phyloP scores from a whole-genome alignment of 2,329 filamentous ascomycete species.

The Aspergillus sp. region DNA sequence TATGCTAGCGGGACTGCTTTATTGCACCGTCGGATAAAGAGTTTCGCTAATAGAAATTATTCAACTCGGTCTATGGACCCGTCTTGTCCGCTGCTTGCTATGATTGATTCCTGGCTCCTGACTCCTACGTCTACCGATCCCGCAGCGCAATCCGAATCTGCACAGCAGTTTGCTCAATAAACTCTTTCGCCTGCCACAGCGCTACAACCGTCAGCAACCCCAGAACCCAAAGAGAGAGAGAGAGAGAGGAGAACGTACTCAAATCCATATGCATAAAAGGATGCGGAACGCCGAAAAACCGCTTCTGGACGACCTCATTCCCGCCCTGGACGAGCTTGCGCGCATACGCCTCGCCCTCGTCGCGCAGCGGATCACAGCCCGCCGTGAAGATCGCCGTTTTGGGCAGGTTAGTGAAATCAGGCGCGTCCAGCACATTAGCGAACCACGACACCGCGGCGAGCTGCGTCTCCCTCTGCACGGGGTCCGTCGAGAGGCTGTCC shows the following conservation, averaged over 20 bases:
- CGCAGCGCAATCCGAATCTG: slow-evolving; percentile 11
- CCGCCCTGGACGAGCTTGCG: slow-evolving; percentile 35
- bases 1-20: too few species aligned
- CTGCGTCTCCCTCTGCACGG: slow-evolving; percentile 9
- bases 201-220: slow-evolving; percentile 5
- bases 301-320: slow-evolving; percentile 37
- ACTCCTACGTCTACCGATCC: slow-evolving; percentile 4
- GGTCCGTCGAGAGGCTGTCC: slow-evolving; percentile 15
- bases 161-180: slow-evolving; percentile 17
- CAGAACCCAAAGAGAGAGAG: too few species aligned
- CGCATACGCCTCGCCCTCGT: slow-evolving; percentile 43
- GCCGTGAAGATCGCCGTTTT: slow-evolving; percentile 37
- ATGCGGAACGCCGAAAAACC: slow-evolving; percentile 42
- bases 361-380: slow-evolving; percentile 38
- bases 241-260: slow-evolving; percentile 6
- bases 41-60: too few species aligned
- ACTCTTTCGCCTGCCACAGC: slow-evolving; percentile 21
- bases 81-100: too few species aligned
- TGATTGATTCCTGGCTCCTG: too few species aligned
- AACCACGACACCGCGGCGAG: slow-evolving; percentile 19
- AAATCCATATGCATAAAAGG: slow-evolving; percentile 43
- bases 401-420: slow-evolving; percentile 24
- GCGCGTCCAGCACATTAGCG: slow-evolving; percentile 28
- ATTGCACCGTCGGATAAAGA: too few species aligned
- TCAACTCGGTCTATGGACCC: too few species aligned